Evolutionary conservation across 2,329 filamentous ascomycete species (phyloP).

Genomic region (Corynespora cassiicola): DNA sequence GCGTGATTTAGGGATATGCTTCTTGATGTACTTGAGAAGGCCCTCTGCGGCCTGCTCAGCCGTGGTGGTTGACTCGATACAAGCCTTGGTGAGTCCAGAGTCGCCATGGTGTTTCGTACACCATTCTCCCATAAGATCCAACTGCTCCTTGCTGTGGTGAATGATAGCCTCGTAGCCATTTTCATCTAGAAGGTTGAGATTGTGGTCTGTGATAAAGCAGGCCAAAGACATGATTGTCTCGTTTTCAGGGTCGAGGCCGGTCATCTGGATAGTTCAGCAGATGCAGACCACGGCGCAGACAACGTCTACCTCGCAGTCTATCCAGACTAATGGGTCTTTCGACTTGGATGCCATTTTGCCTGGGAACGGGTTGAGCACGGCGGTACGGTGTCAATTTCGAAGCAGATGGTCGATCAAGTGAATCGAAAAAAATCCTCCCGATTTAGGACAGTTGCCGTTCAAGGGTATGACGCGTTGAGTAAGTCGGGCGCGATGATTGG

Average conservation of each 20-base stretch:
- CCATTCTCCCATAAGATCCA: conserved; percentile 88
- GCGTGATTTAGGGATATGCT: conserved; percentile 69
- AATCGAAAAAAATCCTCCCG: too few species aligned
- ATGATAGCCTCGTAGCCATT: conserved; percentile 81
- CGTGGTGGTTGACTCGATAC: conserved; percentile 75
- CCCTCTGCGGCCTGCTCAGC: conserved; percentile 73
- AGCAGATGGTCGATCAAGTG: conserved; percentile 1
- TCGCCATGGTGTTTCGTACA: conserved; percentile 79
- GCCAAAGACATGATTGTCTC: conserved; percentile 92
- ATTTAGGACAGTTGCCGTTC: too few species aligned
- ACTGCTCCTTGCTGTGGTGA: conserved; percentile 71
- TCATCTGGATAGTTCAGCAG: conserved; percentile 73
- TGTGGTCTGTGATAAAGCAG: conserved; percentile 85
- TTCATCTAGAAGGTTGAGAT: conserved; percentile 77
- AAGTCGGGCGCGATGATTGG: too few species aligned
- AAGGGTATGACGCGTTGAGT: too few species aligned
- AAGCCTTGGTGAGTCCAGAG: conserved; percentile 81
- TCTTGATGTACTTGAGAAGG: conserved; percentile 79
- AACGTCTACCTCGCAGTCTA: conserved; percentile 71
- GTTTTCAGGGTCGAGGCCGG: conserved; percentile 76
- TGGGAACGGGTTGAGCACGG: conserved; percentile 6
- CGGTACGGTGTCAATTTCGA: too few species aligned
- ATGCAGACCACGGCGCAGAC: not conserved
- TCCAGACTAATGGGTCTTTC: conserved; percentile 79
- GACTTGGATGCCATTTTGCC: conserved; percentile 58